Conservation (phyloP, 768 basidiomycete genomes). For the Leccinum barrowsii region DNA sequence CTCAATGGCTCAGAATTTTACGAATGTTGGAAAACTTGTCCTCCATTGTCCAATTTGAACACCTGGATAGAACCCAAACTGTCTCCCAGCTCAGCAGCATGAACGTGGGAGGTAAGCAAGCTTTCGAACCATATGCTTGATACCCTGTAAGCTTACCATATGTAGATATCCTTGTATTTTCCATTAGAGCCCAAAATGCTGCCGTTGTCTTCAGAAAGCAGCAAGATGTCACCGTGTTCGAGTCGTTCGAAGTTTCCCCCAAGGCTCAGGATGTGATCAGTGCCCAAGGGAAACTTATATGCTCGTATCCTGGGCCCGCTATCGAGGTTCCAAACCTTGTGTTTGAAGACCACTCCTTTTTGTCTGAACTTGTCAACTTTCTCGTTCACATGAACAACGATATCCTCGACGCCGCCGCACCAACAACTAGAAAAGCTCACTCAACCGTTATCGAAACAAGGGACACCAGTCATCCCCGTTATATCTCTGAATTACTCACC, state of each 20-base stretch:
- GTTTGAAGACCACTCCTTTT: constrained; percentile 30
- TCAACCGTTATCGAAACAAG: constrained; percentile 5
- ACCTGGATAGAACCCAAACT: constrained; percentile 7
- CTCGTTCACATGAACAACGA: constrained; percentile 34
- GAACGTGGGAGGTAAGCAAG: constrained; percentile 4
- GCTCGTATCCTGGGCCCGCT: constrained; percentile 45
- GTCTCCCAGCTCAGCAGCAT: constrained; percentile 8
- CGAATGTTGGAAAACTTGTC: not conserved
- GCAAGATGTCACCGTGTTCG: constrained; percentile 28
- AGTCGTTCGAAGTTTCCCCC: constrained; percentile 45
- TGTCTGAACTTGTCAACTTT: constrained; percentile 35
- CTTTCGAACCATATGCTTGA: not conserved
- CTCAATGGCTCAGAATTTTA: not conserved
- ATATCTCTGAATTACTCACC: not conserved
- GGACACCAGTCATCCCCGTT: constrained; percentile 1
- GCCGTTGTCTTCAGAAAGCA: constrained; percentile 37
- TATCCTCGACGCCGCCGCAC: constrained; percentile 27
- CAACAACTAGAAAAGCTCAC: constrained; percentile 4
- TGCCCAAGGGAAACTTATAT: constrained; percentile 38
- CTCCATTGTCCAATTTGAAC: constrained; percentile 7
- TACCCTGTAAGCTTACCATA: not conserved
- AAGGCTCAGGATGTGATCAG: constrained; percentile 31
- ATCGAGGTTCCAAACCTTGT: constrained; percentile 31
- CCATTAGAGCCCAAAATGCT: constrained; percentile 45
- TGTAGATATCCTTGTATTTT: constrained; percentile 37